These are phyloP conservation scores for Mortierella sp. DNA, from an alignment of 371 early-diverging fungal genomes.

Conservation along the genomic window DNA sequence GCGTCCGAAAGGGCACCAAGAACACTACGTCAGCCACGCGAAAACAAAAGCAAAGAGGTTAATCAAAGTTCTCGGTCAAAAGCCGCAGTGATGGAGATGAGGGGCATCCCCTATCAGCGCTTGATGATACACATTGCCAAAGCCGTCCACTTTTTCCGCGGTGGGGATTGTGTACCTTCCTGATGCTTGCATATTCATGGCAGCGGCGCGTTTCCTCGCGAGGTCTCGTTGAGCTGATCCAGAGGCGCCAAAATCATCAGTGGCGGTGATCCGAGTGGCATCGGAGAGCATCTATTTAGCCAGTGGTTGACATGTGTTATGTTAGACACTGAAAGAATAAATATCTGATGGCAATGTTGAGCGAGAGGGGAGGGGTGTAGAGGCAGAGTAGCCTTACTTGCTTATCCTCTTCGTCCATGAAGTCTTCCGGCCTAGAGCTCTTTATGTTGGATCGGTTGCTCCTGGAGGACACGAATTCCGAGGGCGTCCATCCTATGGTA, in stretches of 20 bases:
- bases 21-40: constrained; percentile 38
- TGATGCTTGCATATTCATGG: constrained; percentile 59
- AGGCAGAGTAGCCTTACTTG: constrained; percentile 58
- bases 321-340: no score
- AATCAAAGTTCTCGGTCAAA: no score
- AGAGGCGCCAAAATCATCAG: constrained; percentile 77
- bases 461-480: constrained; percentile 78
- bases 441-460: constrained; percentile 61
- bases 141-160: no score
- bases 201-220: constrained; percentile 62
- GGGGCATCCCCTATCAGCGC: no score
- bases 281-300: constrained; percentile 63
- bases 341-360: background rate
- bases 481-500: constrained; percentile 82
- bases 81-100: no score
- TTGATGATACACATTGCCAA: no score
- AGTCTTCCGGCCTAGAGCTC: constrained; percentile 79
- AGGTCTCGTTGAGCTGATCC: constrained; percentile 77
- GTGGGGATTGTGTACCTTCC: constrained; percentile 28
- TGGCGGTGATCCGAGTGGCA: constrained; percentile 68
- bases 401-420: constrained; percentile 95
- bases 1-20: constrained; percentile 61
- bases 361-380: background rate
- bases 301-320: no score
- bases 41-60: background rate